Evolutionary conservation across 345 rosid species (phyloP).

Genomic region (Populus alba): DNA sequence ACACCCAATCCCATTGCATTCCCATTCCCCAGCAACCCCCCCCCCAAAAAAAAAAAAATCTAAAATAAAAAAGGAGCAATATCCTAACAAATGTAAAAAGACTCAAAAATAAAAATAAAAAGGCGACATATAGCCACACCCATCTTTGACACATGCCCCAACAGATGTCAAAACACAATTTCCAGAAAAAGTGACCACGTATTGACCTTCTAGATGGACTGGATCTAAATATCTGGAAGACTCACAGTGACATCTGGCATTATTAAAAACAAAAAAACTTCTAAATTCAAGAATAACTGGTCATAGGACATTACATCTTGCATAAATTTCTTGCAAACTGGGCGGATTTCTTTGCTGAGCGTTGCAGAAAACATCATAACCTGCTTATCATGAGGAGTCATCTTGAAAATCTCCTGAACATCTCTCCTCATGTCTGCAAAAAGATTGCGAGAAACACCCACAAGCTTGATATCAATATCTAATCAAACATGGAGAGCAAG

Average conservation of each 20-base stretch:
- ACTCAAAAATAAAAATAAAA: not conserved
- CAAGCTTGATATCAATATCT: not conserved
- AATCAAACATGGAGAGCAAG: not conserved
- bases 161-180: constrained; percentile 1
- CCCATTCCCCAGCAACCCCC: not conserved
- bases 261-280: constrained; percentile 42
- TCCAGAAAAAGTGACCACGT: constrained; percentile 8
- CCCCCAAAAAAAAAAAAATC: not conserved
- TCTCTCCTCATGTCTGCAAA: constrained; percentile 91
- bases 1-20: not conserved
- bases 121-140: not conserved
- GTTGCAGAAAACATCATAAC: constrained; percentile 99
- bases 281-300: constrained; percentile 60
- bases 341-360: constrained; percentile 99
- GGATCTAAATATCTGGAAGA: constrained; percentile 20
- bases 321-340: constrained; percentile 99
- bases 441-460: not conserved
- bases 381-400: constrained; percentile 99
- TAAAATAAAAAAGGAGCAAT: not conserved
- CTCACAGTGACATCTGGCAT: constrained; percentile 39
- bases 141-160: not conserved
- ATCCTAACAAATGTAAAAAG: not conserved
- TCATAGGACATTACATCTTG: constrained; percentile 93
- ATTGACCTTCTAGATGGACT: constrained; percentile 17
- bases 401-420: constrained; percentile 97